Evolutionary conservation across 2,329 filamentous ascomycete species (phyloP), one percentile per base, ranked within the genome.

Genomic region (Cladophialophora psammophila): DNA sequence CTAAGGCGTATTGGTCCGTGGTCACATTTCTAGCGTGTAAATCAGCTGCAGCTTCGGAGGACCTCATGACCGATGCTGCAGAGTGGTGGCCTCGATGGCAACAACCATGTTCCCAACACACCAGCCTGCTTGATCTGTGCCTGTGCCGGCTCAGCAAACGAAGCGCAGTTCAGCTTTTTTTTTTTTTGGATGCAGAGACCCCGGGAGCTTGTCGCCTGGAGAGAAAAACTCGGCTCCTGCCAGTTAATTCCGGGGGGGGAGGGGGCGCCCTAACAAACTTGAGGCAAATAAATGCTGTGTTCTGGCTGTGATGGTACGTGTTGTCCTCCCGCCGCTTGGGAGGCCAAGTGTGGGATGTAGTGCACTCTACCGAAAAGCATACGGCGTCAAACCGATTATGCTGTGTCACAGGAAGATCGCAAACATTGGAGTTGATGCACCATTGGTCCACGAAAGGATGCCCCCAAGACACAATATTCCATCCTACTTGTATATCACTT

Each of bases 31-130:
- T 59, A 55, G 58, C 31, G 64, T 42, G 55, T 54, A 52, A 65
- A 65, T 62, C 58, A 65, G 59, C 66, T 63, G 66, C 63, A 55
- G 53, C 55, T 55, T 48, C 58, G 35, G 35, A 45, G 18, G 63
- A 68, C 62, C 66, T 56, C 66, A 68, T 68, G 66, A 68, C 66
- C 62, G 66, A 68, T 38, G 58, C 54, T 50, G 50, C 40, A 38
- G 31, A 50, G 36, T 55, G 34, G 36, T 50, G 31, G 55, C 40
- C 55, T 59, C 26, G 62, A 52, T 18, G 20, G 20, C 54, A 52
- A 18, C 31, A 15, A 60, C 32, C 38, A 34, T 9, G 20, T 35
- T 34, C 53, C 53, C 45, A 50, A 26, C 45, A 12, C 18, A 26
- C 26, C 45, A 50, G 18, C 8, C 18, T 50, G 18, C 45, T 50